Conservation (phyloP, 495 filamentous ascomycete genomes). For the Terfezia claveryi region DNA sequence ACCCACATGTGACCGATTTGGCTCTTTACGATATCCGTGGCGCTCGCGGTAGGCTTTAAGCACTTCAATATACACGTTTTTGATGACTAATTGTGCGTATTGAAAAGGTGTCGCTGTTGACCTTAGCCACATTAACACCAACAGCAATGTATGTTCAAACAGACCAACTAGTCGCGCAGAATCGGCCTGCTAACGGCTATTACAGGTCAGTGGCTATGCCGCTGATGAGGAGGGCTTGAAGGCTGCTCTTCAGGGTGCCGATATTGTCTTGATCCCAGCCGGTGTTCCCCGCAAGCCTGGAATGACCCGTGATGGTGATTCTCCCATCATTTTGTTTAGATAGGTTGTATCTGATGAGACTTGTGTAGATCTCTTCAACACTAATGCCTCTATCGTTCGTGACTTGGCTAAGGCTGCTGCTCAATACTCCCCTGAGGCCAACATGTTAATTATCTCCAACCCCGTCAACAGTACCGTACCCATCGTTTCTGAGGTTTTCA, state of each 20-base stretch:
- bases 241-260: slow-evolving; percentile 56
- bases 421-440: slow-evolving; percentile 72
- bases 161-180: no score
- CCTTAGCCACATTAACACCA: slow-evolving; percentile 95
- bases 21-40: slow-evolving; percentile 94
- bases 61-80: neutral
- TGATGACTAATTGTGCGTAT: neutral
- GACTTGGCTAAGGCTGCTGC: slow-evolving; percentile 93
- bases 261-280: slow-evolving; percentile 92
- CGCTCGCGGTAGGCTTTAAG: slow-evolving; percentile 52
- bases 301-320: slow-evolving; percentile 82
- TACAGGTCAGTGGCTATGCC: slow-evolving; percentile 59
- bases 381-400: slow-evolving; percentile 97
- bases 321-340: neutral
- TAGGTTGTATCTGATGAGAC: neutral
- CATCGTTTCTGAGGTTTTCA: slow-evolving; percentile 92
- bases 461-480: slow-evolving; percentile 98
- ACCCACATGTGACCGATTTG: slow-evolving; percentile 77
- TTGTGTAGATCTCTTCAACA: slow-evolving; percentile 80
- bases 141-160: slow-evolving; percentile 32
- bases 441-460: slow-evolving; percentile 93
- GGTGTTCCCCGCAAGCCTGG: slow-evolving; percentile 98
- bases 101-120: slow-evolving; percentile 86
- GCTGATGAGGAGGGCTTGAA: slow-evolving; percentile 51
- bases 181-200: neutral